These are phyloP conservation scores for Mimosa bimucronata DNA, from an alignment of 306 rosid genomes.

Conservation along the genomic window DNA sequence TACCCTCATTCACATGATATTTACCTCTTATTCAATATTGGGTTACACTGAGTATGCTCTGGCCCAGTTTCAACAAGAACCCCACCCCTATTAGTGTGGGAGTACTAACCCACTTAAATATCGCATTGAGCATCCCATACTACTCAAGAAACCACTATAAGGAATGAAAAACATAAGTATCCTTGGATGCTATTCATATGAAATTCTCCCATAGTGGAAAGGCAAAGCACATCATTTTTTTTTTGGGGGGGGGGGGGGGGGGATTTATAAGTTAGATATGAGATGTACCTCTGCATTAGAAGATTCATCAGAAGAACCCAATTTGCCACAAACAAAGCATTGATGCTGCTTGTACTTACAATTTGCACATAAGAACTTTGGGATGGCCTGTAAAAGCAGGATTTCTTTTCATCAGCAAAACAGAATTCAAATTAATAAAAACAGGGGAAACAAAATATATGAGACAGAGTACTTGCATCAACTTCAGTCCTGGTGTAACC, in stretches of 20 bases:
- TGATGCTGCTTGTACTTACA: slow-evolving; percentile 67
- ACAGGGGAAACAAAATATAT: slow-evolving; percentile 25
- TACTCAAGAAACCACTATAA: neutral
- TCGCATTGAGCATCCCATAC: neutral
- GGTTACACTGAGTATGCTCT: neutral
- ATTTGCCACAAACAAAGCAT: slow-evolving; percentile 66
- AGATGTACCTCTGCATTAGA: slow-evolving; percentile 58
- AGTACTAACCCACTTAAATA: neutral
- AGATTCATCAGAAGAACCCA: slow-evolving; percentile 69
- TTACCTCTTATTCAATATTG: too few species aligned
- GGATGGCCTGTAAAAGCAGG: slow-evolving; percentile 53
- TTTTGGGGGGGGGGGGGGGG: neutral
- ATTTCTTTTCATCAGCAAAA: slow-evolving; percentile 23
- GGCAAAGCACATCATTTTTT: neutral
- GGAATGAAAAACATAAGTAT: slow-evolving; percentile 20
- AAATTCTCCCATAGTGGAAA: slow-evolving; percentile 14
- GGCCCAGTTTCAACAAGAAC: neutral
- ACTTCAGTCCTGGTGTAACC: slow-evolving; percentile 50
- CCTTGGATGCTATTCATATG: slow-evolving; percentile 11
- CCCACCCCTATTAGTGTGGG: neutral
- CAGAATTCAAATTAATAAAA: slow-evolving; percentile 9
- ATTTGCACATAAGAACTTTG: slow-evolving; percentile 59
- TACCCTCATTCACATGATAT: neutral
- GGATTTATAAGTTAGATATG: slow-evolving; percentile 19
- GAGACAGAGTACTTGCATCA: slow-evolving; percentile 41